Percentiles rank a stretch among this genome's conserved stretches.
These are phyloP conservation scores for Xanthoceras sorbifolium DNA, from an alignment of 345 rosid species.

Conservation along the genomic window DNA sequence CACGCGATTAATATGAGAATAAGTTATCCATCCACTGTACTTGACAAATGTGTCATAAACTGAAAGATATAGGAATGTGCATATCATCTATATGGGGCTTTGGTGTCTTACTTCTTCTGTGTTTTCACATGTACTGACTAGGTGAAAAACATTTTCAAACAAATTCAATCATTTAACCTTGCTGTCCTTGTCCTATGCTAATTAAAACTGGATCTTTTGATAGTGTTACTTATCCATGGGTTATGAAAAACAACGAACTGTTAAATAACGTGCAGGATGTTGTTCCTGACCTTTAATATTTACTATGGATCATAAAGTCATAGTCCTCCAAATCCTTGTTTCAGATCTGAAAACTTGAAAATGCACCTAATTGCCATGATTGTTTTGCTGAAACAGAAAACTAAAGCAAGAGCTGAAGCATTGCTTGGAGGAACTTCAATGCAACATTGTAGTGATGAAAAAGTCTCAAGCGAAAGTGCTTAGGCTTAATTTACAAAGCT, in stretches of 20 bases:
- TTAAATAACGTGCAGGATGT: neutral
- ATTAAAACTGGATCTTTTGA: neutral
- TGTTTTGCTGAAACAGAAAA: conserved; percentile 49
- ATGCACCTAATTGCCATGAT: neutral
- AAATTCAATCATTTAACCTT: neutral
- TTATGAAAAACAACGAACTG: neutral
- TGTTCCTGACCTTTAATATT: neutral
- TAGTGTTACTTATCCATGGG: too few relatives aligned
- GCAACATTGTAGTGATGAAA: conserved; percentile 66
- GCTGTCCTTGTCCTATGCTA: neutral
- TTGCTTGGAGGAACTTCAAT: conserved; percentile 68
- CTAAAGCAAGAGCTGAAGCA: conserved; percentile 62
- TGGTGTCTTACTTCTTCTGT: neutral
- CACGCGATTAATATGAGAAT: neutral
- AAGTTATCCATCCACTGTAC: neutral
- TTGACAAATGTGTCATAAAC: neutral
- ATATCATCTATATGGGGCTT: neutral
- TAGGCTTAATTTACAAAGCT: conserved; percentile 57
- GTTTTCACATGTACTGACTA: too few relatives aligned
- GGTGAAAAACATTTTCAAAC: neutral
- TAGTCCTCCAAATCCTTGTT: neutral
- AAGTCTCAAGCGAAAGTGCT: conserved; percentile 66
- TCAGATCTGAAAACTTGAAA: neutral
- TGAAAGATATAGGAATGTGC: neutral
- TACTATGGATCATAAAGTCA: neutral